Conservation (phyloP, 331 rosid species). For the Spiraea crenata region DNA sequence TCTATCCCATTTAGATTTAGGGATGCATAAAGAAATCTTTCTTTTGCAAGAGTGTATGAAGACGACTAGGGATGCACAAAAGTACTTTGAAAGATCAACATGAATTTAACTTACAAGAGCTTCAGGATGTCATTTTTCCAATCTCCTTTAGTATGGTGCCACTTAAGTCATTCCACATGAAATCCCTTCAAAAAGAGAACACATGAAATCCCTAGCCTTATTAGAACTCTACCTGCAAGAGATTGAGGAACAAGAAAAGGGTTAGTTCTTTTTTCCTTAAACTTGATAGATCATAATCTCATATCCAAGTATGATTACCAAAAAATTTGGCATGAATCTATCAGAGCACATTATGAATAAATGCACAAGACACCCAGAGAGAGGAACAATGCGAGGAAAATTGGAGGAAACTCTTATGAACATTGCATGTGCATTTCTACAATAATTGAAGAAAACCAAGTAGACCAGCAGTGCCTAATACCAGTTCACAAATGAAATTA, state of each 20-base stretch:
- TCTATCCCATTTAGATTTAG: too few relatives aligned
- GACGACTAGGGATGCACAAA: too few relatives aligned
- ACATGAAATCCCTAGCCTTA: slow-evolving; percentile 58
- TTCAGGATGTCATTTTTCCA: too few relatives aligned
- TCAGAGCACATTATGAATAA: background rate
- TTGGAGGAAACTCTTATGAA: background rate
- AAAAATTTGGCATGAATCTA: background rate
- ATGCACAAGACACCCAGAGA: background rate
- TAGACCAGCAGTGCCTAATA: background rate
- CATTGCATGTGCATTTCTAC: background rate
- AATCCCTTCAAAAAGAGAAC: too few relatives aligned
- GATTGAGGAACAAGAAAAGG: slow-evolving; percentile 4
- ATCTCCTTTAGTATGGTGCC: too few relatives aligned
- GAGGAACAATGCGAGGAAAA: background rate
- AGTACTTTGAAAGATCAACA: too few relatives aligned
- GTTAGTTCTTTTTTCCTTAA: background rate
- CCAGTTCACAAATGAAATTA: background rate
- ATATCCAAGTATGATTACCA: background rate
- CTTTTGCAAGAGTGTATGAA: too few relatives aligned
- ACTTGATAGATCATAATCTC: background rate
- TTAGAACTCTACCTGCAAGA: slow-evolving; percentile 72
- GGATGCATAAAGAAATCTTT: too few relatives aligned
- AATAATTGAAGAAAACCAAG: background rate
- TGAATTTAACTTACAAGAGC: too few relatives aligned
- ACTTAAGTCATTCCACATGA: too few relatives aligned